Evolutionary conservation across 441 rosid genomes (phyloP), one percentile per base, ranked within the genome.

Genomic region (Manihot esculenta): DNA sequence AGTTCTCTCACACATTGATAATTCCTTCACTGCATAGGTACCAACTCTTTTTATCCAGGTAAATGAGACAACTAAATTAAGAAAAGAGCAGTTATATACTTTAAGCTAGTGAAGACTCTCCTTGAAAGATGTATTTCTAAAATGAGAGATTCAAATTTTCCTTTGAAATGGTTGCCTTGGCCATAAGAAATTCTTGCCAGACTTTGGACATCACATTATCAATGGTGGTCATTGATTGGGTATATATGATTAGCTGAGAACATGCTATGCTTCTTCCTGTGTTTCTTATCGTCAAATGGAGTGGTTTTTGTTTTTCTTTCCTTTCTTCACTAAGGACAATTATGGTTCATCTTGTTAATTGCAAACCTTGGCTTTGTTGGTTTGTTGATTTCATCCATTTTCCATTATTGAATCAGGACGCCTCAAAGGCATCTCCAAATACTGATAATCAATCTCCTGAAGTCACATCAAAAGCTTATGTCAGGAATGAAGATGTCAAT

Each of bases 371-470:
- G n/a, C 62, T 14, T 18, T 66, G 14, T 50, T 44, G 41, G 2
- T 61, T 30, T 30, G 63, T 58, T 23, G 53, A 54, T 68, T 62
- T 66, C 67, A 24, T 44, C 26, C 38, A 49, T 63, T 45, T 55
- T 77, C 62, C 48, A 59, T 49, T 48, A 62, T 74, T 68, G 62
- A 73, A 82, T 81, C 88, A 84, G 91, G 94, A 88, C 61, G 81
- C 68, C 33, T 77, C 79, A 49, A 89, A 89, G 82, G 81, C 79
- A 69, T 85, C 88, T 64, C 88, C 83, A 35, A 80, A 63, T 49
- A 72, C 81, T 45, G 78, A 74, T 57, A 47, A 70, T 47, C 86
- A 80, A 63, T 84, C 91, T 56, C 87, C 88, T 14, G 89, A 82
- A 68, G 85, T 87, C 69, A 83, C 81, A 30, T 83, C 90, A 56